Percentiles rank a stretch among this genome's conserved stretches.
These are phyloP conservation scores for Ceratobasidium sp. DNA, from an alignment of 1,284 basidiomycete genomes.

Conservation along the genomic window DNA sequence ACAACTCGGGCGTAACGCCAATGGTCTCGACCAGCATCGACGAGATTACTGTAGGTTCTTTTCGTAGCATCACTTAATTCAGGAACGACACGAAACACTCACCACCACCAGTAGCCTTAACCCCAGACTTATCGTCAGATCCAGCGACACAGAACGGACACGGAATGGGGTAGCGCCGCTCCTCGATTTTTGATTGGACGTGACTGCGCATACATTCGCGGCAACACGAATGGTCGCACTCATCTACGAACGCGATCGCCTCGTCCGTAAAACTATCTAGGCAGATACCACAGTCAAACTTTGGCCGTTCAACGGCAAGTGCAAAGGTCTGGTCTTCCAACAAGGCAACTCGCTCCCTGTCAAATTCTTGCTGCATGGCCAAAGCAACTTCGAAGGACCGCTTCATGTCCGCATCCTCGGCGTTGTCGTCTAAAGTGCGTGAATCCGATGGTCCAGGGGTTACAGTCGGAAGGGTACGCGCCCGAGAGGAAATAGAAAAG, in stretches of 20 bases:
- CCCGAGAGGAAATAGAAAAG: background rate
- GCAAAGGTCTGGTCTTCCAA: conserved; percentile 49
- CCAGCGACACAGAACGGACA: conserved; percentile 64
- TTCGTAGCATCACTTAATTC: background rate
- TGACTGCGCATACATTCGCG: conserved; percentile 63
- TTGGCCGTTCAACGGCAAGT: conserved; percentile 15
- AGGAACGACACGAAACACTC: conserved; percentile 48
- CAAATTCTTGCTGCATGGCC: conserved; percentile 59
- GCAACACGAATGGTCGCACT: conserved; percentile 68
- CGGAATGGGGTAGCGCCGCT: conserved; percentile 68
- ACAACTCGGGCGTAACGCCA: conserved; percentile 63
- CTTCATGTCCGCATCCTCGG: background rate
- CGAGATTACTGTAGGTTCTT: background rate
- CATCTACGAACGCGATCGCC: conserved; percentile 59
- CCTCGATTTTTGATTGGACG: conserved; percentile 61
- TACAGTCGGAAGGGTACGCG: background rate
- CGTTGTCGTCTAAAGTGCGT: background rate
- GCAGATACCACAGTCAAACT: conserved; percentile 69
- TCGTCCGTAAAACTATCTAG: conserved; percentile 63
- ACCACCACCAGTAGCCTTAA: conserved; percentile 55
- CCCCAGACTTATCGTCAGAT: background rate
- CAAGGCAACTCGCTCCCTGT: conserved; percentile 58
- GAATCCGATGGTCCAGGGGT: background rate
- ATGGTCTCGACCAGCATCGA: conserved; percentile 57
- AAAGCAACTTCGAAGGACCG: conserved; percentile 53